Percentiles rank a stretch among this genome's conserved stretches.
These are phyloP conservation scores for Cystobasidium onofrii DNA, from an alignment of 768 basidiomycete species.

Conservation along the genomic window DNA sequence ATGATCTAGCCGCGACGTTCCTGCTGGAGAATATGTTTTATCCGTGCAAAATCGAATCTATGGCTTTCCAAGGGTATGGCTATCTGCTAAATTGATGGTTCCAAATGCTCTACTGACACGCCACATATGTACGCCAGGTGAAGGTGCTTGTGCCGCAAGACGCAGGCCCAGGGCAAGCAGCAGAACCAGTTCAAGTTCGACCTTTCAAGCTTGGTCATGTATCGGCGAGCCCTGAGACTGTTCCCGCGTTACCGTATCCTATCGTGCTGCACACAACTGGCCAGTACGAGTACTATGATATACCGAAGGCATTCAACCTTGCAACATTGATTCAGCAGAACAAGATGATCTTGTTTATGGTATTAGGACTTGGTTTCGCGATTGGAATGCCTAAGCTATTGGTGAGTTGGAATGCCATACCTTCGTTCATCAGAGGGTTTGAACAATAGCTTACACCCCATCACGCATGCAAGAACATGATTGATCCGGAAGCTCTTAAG, in stretches of 20 bases:
- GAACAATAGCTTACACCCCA: too few species aligned
- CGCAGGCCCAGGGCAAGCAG: not conserved
- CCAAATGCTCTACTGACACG: not conserved
- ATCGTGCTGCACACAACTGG: not conserved
- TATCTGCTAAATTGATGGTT: not conserved
- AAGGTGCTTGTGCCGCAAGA: not conserved
- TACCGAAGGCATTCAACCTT: constrained; percentile 17
- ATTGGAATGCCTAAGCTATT: constrained; percentile 29
- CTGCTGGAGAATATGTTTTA: constrained; percentile 15
- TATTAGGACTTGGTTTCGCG: constrained; percentile 3
- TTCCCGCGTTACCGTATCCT: constrained; percentile 15
- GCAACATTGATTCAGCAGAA: constrained; percentile 13
- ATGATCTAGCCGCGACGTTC: constrained; percentile 9
- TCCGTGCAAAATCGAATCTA: constrained; percentile 6
- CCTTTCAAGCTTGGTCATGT: constrained; percentile 10
- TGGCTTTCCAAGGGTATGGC: constrained; percentile 13
- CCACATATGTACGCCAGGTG: not conserved
- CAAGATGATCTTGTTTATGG: constrained; percentile 30
- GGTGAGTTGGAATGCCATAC: too few species aligned
- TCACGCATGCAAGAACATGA: too few species aligned
- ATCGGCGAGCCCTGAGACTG: not conserved
- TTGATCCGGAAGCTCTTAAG: constrained; percentile 22
- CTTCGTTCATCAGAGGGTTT: too few species aligned
- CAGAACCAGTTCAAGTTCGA: constrained; percentile 21
- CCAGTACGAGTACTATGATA: constrained; percentile 15